Base-by-base conservation (phyloP, 495 filamentous ascomycete species). In the Trichodelitschia bisporula region DNA sequence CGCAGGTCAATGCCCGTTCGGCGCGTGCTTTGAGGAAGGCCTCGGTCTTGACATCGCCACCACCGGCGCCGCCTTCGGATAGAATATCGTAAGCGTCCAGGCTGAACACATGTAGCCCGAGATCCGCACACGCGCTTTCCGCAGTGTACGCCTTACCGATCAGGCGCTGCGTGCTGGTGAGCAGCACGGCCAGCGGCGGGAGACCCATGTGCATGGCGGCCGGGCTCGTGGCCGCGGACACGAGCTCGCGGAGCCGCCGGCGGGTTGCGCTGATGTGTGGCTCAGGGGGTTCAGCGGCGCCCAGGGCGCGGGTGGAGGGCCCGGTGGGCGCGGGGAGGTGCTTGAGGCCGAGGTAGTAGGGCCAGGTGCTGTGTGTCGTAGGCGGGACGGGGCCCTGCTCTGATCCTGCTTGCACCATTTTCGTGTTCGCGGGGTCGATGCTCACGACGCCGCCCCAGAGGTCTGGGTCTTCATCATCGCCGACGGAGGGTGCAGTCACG, bases 81-180 rank as follows among this genome's bases (percentile, higher is more conserved):
- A 90, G 56, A 29, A 95, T 79, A 39, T 97, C 89, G 46, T 89
- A 91, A 0, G 79, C 75, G 45, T 93, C 79, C 34, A 97, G 73
- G 8, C 69, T 54, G 43, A 93, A 95, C 1, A 68, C 72, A 46
- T 97, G 86, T 2, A 93, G 52, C 9, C 89, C 86, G 29, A 93
- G 71, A 37, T 93, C 86, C 0, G 69, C 61, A 42, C 77, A 82
- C 2, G 83, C 78, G n/a, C 63, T 62, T 1, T 55, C 58, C 0
- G 79, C 79, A 4, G 80, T 41, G 3, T 67, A 75, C 12, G 70
- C 60, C 47, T 97, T 97, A 15, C 86, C 86, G 39, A 95, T 90
- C 28, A 74, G 72, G 26, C 89, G 66, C 40, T 97, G 86, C 3
- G 76, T 86, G 2, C 83, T 92, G 3, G 72, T 70, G 5, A 97